phyloP scores from a whole-genome alignment of 2,329 filamentous ascomycete species.

The Pseudogymnoascus sp. region DNA sequence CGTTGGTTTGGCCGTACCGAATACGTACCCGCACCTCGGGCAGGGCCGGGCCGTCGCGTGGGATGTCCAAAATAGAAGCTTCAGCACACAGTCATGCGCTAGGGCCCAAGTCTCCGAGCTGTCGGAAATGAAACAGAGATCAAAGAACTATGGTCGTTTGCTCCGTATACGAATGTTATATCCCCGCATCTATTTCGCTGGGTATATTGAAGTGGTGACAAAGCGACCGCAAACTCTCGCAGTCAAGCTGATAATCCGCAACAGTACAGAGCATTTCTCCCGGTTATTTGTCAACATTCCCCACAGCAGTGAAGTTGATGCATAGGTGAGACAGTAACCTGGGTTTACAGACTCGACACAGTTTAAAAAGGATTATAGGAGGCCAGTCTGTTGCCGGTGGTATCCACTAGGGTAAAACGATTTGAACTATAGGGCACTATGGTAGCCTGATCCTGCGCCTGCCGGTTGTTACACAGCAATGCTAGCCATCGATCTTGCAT shows the following conservation, averaged over 20 bases:
- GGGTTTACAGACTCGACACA: no score
- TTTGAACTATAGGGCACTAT: no score
- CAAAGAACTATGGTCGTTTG: background rate
- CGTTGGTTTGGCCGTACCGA: background rate
- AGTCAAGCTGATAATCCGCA: background rate
- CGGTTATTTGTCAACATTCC: no score
- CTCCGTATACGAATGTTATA: background rate
- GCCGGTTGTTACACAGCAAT: no score
- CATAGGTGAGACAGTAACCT: no score
- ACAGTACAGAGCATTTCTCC: background rate
- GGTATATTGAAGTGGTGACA: background rate
- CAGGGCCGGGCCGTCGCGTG: conserved; percentile 4
- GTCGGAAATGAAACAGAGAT: background rate
- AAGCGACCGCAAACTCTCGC: background rate
- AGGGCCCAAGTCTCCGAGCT: background rate
- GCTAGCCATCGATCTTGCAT: no score
- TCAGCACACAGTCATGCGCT: background rate
- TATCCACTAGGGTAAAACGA: no score
- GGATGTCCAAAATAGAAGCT: background rate
- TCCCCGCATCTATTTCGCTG: no score
- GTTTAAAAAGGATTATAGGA: no score
- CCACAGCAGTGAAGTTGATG: no score
- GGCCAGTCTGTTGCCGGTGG: no score
- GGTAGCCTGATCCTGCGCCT: no score
- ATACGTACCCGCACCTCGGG: background rate